Conservation (phyloP, 2,329 filamentous ascomycete species). For the Penicillium sp. region DNA sequence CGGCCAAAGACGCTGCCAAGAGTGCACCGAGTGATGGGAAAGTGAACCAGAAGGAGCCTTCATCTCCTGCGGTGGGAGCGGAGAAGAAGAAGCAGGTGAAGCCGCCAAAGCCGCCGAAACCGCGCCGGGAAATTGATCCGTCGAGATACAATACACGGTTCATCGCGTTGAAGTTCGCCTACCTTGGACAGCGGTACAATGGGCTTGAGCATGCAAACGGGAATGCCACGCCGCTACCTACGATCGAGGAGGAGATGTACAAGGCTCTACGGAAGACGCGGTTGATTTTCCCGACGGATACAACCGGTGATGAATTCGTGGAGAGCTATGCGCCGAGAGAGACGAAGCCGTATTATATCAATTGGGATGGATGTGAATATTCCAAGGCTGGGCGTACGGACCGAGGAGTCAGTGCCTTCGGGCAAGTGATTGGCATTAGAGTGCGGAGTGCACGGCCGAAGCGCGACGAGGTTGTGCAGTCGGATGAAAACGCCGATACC, state of each 20-base stretch:
- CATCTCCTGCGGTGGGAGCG: too few relatives aligned
- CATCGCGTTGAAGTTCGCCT: slow-evolving; percentile 87
- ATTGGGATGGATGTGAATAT: slow-evolving; percentile 79
- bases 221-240: slow-evolving; percentile 60
- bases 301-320: too few relatives aligned
- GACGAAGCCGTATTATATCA: slow-evolving; percentile 49
- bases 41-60: too few relatives aligned
- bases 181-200: slow-evolving; percentile 82
- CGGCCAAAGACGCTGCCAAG: too few relatives aligned
- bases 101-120: slow-evolving; percentile 34
- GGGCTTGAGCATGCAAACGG: slow-evolving; percentile 80
- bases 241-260: slow-evolving; percentile 79
- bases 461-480: too few relatives aligned
- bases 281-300: slow-evolving; percentile 55
- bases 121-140: slow-evolving; percentile 62
- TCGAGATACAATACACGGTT: slow-evolving; percentile 72
- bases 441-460: slow-evolving; percentile 68
- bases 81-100: too few relatives aligned
- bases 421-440: slow-evolving; percentile 77
- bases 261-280: too few relatives aligned
- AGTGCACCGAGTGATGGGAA: too few relatives aligned
- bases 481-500: too few relatives aligned
- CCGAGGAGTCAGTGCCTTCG: slow-evolving; percentile 87
- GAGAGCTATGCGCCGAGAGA: slow-evolving; percentile 29
- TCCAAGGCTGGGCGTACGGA: slow-evolving; percentile 93